phyloP scores from a whole-genome alignment of 257 asterid genomes.

The Misopates orontium region DNA sequence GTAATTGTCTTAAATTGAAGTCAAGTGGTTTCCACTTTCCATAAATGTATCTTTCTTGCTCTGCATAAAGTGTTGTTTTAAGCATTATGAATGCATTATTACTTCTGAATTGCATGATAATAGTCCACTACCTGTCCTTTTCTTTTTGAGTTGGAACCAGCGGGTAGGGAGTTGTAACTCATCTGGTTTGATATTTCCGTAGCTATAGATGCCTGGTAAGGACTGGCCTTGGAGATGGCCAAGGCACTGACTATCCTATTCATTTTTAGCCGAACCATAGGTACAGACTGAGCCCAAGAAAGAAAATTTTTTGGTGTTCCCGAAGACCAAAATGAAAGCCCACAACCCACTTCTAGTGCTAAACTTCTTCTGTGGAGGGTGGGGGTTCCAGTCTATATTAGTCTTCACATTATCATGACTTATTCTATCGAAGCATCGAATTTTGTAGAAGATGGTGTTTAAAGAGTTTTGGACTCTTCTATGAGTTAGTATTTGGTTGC shows the following conservation, averaged over 20 bases:
- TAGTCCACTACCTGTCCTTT: slow-evolving; percentile 3
- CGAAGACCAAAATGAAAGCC: not conserved
- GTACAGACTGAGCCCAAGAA: not conserved
- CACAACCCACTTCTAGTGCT: not conserved
- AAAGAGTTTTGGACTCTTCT: not conserved
- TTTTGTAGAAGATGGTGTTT: not conserved
- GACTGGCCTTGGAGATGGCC: not conserved
- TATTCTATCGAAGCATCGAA: not conserved
- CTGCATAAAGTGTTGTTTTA: not conserved
- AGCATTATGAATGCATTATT: slow-evolving; percentile 16
- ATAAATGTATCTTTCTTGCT: not conserved
- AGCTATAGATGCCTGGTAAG: not conserved
- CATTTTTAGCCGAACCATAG: not conserved
- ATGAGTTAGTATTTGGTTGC: not conserved
- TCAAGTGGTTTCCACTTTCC: slow-evolving; percentile 18
- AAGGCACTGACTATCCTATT: not conserved
- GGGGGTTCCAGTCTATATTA: too few species aligned
- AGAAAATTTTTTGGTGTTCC: not conserved
- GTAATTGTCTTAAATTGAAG: slow-evolving; percentile 51
- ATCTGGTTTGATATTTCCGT: not conserved
- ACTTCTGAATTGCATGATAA: not conserved
- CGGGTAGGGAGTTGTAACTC: not conserved
- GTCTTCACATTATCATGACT: too few species aligned
- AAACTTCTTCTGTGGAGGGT: not conserved
- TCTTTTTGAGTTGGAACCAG: not conserved